Conservation (phyloP, 164 flowering plant genomes). For the Vitis labrusca region DNA sequence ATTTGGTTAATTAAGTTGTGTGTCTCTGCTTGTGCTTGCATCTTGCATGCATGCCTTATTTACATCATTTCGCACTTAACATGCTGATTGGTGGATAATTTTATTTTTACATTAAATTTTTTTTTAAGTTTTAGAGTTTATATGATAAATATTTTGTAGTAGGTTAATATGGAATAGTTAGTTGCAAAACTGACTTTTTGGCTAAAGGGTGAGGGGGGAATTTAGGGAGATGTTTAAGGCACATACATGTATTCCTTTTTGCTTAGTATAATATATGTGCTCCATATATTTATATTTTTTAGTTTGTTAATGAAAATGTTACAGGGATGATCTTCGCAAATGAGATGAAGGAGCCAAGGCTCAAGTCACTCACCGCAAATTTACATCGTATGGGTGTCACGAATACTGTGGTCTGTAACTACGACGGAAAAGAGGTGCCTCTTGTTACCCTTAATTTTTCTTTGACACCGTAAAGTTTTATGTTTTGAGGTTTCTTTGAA, state of each 20-base stretch:
- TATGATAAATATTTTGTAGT: too few relatives aligned
- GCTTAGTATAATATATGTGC: too few relatives aligned
- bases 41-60: neutral
- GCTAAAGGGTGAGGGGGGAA: too few relatives aligned
- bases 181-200: too few relatives aligned
- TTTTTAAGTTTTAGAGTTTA: too few relatives aligned
- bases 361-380: conserved; percentile 90
- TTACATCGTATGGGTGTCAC: conserved; percentile 96
- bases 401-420: conserved; percentile 83
- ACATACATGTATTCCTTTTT: too few relatives aligned
- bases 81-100: neutral
- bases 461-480: neutral
- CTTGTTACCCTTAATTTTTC: neutral
- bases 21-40: neutral
- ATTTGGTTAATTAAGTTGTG: neutral
- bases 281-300: neutral
- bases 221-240: too few relatives aligned
- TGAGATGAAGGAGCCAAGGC: conserved; percentile 83
- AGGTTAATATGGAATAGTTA: too few relatives aligned
- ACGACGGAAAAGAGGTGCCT: conserved; percentile 94
- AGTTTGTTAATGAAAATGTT: neutral
- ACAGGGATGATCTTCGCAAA: conserved; percentile 86
- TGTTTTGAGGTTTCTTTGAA: neutral
- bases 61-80: neutral
- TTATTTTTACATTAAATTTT: neutral